Base-by-base conservation (phyloP, 352 stramenopile species). In the Phytophthora pistaciae region DNA sequence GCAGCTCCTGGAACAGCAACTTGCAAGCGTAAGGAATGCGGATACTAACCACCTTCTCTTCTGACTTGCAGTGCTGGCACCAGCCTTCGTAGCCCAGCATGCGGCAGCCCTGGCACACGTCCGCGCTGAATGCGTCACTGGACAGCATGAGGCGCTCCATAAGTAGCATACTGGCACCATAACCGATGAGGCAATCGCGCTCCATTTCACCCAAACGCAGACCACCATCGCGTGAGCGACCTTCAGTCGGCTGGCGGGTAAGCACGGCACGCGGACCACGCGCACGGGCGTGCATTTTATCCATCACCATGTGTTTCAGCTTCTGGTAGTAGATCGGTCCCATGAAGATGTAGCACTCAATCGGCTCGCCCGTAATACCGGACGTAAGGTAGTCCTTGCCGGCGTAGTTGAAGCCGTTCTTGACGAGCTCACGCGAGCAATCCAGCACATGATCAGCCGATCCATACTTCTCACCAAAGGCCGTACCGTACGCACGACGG, bases 231-330 rank as follows among this genome's bases (percentile, higher is more conserved):
- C 98, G 94, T 49, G 95, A 98, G 27, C 98, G 87, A 63, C 98
- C 98, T 90, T 99, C 98, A 5, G 98, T 99, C 14, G 98, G 98
- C 82, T 99, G 98, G 1, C 98, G 91, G 48, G 98, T 99, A 2
- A 99, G 88, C 46, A 97, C 91, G 3, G 97, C 97, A 25, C 97
- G 91, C 36, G 97, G 97, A 16, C 97, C 97, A 49, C 97, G 88
- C 18, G 98, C 96, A 66, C 98, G 91, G 20, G 98, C 98, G 79
- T 99, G 98, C 91, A 99, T 99, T 87, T 99, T 99, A 85, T 99
- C 98, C 87, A 99, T 97, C n/a, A 99, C 98, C 98, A 99, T 99
- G 80, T 99, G 98, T 87, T 99, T 99, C 18, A 99, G 88, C 80
- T 99, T 99, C 81, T 99, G 98, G 79, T 99, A 99, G 79, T 99